Base-by-base conservation (phyloP, 2,329 filamentous ascomycete species). In the Talaromyces sp. region DNA sequence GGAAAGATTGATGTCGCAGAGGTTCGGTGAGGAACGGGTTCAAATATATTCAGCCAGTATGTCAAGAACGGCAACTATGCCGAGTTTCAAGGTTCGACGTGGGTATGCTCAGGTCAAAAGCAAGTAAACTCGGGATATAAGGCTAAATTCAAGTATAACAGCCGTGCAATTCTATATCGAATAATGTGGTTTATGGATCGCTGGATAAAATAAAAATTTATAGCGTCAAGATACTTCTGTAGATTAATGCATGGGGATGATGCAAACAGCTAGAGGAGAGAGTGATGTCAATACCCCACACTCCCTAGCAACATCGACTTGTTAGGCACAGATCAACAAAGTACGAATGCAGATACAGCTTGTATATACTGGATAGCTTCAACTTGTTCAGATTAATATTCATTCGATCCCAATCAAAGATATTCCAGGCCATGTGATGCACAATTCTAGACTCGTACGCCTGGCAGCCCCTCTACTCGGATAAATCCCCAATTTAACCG, bases 401-500 rank as follows among this genome's bases (percentile, higher is more conserved):
- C 3, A 37, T 11, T 52, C 49, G 33, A 11, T 33, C 27, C n/a
- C 13, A 52, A 8, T 31, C 11, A 27, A 27, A 50, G 27, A 27
- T 31, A 31, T 31, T 52, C 19, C 49, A 31, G 49, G 49, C 49
- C 49, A 52, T 52, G 49, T 52, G 49, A 52, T 52, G 22, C 14
- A 27, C 24, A 27, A 9, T 9, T 33, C 27, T 31, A 10, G 24
- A 52, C 24, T 31, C 24, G 14, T 11, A 41, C 13, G 2, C 7
- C 35, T n/a, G 16, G 14, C 31, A 39, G 33, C 52, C 52, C 52
- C 52, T 35, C 52, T 24, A 50, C 27, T 56, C 52, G 52, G 52
- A 56, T 56, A 56, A 56, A 56, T 56, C 33, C n/a, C 19, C 52
- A 56, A 56, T 56, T 56, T 56, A 56, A 56, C 52, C 52, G 52